These are phyloP conservation scores for Sechiopsis laciniata DNA, from an alignment of 306 rosid species.

Conservation along the genomic window DNA sequence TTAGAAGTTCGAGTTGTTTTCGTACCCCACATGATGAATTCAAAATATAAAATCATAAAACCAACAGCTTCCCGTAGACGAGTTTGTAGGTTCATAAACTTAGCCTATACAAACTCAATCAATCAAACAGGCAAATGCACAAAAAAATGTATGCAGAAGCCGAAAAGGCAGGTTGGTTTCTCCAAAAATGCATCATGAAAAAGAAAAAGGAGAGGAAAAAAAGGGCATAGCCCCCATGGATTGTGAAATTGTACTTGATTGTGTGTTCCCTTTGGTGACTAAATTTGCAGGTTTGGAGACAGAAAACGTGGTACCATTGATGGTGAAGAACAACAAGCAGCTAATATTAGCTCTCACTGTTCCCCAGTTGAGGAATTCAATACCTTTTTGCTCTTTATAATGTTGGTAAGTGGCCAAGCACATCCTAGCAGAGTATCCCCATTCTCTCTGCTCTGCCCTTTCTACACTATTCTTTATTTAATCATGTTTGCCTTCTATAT, in stretches of 20 bases:
- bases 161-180: neutral
- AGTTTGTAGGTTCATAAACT: neutral
- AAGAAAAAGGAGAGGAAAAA: neutral
- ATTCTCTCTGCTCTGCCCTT: slow-evolving; percentile 24
- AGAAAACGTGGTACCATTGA: slow-evolving; percentile 24
- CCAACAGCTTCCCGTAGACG: neutral
- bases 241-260: slow-evolving; percentile 11
- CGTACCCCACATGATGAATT: neutral
- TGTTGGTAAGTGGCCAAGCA: slow-evolving; percentile 45
- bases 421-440: slow-evolving; percentile 27
- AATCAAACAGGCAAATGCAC: too few relatives aligned
- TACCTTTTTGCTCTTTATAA: slow-evolving; percentile 20
- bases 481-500: neutral
- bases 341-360: slow-evolving; percentile 9
- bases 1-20: too few relatives aligned
- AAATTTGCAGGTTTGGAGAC: slow-evolving; percentile 10
- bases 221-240: neutral
- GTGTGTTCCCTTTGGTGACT: neutral
- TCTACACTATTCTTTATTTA: neutral
- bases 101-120: neutral
- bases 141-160: neutral
- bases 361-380: slow-evolving; percentile 28
- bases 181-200: neutral
- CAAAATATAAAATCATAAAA: neutral
- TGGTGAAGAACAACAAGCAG: slow-evolving; percentile 15